These are phyloP conservation scores for Aspergillus floridensis DNA, from an alignment of 2,329 filamentous ascomycete species.

Conservation along the genomic window DNA sequence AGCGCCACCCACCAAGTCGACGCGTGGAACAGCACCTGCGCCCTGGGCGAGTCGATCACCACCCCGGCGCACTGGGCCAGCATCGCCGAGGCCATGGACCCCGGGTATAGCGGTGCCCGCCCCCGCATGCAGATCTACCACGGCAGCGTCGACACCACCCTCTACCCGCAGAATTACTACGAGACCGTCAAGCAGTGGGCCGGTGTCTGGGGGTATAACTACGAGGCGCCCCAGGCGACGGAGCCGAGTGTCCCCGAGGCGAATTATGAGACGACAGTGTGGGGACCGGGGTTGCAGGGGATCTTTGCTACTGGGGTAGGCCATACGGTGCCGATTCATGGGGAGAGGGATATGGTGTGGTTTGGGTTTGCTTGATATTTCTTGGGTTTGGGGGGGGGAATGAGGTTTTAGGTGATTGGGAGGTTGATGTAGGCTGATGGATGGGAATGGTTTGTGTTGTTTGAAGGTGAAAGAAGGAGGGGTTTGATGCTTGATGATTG, in stretches of 20 bases:
- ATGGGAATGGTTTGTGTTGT: too few relatives aligned
- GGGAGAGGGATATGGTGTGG: conserved; percentile 24
- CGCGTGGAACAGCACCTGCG: conserved; percentile 26
- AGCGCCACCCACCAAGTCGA: conserved; percentile 15
- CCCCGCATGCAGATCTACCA: conserved; percentile 61
- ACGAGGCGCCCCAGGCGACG: conserved; percentile 14
- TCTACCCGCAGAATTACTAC: conserved; percentile 55
- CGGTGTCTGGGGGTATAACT: conserved; percentile 45
- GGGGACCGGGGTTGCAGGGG: conserved; percentile 22
- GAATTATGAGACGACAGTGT: conserved; percentile 22
- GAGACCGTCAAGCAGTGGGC: conserved; percentile 60
- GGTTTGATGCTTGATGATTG: background rate
- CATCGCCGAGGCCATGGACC: conserved; percentile 23
- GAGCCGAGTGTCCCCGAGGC: conserved; percentile 17
- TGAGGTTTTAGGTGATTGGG: too few relatives aligned
- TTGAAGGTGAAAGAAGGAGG: too few relatives aligned
- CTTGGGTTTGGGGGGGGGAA: background rate
- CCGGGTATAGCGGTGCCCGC: conserved; percentile 44
- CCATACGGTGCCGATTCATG: conserved; percentile 22
- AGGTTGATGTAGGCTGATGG: too few relatives aligned
- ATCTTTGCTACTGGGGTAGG: conserved; percentile 24
- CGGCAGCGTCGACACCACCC: conserved; percentile 51
- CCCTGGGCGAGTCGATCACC: conserved; percentile 18
- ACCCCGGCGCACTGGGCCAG: conserved; percentile 21
- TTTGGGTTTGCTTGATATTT: conserved; percentile 21